Percentiles rank a stretch among this genome's conserved stretches.
phyloP scores from a whole-genome alignment of 2,329 filamentous ascomycete species.

The Lanzia echinophila region DNA sequence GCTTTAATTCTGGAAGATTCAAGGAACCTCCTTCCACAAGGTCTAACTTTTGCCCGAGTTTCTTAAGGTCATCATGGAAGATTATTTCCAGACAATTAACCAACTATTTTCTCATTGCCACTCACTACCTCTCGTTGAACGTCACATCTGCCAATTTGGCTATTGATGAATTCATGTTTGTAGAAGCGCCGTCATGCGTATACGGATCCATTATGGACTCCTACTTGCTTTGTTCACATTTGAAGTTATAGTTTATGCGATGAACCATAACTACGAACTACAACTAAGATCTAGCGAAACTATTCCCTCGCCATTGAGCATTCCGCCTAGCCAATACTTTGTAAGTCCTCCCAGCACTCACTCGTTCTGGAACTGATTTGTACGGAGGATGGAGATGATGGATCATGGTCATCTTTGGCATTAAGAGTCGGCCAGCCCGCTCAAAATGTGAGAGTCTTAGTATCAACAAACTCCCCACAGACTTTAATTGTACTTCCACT shows the following conservation, averaged over 20 bases:
- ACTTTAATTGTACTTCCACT: constrained; percentile 31
- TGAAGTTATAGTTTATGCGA: neutral
- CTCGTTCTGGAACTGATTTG: neutral
- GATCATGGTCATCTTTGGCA: constrained; percentile 64
- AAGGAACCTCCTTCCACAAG: too few relatives aligned
- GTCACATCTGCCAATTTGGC: neutral
- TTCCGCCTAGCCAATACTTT: constrained; percentile 20
- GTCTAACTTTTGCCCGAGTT: neutral
- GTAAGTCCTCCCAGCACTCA: constrained; percentile 3
- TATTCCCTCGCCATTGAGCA: constrained; percentile 13
- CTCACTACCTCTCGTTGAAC: neutral
- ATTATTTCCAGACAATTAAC: too few relatives aligned
- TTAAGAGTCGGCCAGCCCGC: constrained; percentile 49
- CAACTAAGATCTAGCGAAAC: neutral
- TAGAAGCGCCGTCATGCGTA: constrained; percentile 5
- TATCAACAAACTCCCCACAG: constrained; percentile 35
- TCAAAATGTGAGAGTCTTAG: constrained; percentile 36
- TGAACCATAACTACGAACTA: neutral
- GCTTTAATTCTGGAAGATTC: too few relatives aligned
- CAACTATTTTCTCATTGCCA: neutral
- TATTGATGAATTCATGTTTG: constrained; percentile 5
- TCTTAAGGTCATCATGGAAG: neutral
- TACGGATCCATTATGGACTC: neutral
- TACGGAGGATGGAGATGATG: constrained; percentile 54
- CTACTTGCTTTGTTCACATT: neutral